Evolutionary conservation across 2,329 filamentous ascomycete genomes (phyloP).

Genomic region (Aspergillus pseudoterreus): DNA sequence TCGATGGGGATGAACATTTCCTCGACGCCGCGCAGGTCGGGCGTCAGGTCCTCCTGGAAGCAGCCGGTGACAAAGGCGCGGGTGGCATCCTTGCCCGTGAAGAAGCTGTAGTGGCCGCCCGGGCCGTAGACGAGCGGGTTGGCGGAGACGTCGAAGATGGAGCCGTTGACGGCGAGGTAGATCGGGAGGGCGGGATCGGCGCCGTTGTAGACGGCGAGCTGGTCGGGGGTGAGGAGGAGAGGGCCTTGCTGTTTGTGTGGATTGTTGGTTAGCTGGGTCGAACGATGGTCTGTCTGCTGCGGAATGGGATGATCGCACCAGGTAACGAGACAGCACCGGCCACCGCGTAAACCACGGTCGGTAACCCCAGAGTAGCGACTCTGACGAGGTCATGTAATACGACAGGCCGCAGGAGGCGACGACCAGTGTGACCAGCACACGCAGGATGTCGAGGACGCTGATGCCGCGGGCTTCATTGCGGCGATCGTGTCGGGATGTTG

Average conservation of each 20-base stretch:
- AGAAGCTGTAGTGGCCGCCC: slow-evolving; percentile 80
- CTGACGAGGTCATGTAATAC: slow-evolving; percentile 70
- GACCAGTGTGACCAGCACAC: slow-evolving; percentile 64
- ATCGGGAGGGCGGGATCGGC: slow-evolving; percentile 70
- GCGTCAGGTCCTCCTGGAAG: slow-evolving; percentile 78
- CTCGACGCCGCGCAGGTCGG: slow-evolving; percentile 83
- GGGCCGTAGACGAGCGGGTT: slow-evolving; percentile 65
- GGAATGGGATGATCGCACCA: slow-evolving; percentile 42
- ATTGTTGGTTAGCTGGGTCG: too few relatives aligned
- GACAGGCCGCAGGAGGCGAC: slow-evolving; percentile 66
- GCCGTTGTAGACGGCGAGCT: slow-evolving; percentile 76
- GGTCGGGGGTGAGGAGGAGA: slow-evolving; percentile 66
- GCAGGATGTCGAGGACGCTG: slow-evolving; percentile 60
- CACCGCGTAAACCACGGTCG: slow-evolving; percentile 59
- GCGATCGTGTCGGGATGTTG: not conserved
- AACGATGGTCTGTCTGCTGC: too few relatives aligned
- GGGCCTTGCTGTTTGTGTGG: slow-evolving; percentile 48
- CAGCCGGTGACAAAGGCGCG: slow-evolving; percentile 91
- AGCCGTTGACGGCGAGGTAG: slow-evolving; percentile 77
- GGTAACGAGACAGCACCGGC: slow-evolving; percentile 57
- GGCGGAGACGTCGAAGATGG: slow-evolving; percentile 62
- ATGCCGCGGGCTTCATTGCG: slow-evolving; percentile 25
- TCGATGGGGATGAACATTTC: slow-evolving; percentile 72
- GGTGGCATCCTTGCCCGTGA: slow-evolving; percentile 80
- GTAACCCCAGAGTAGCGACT: slow-evolving; percentile 67